A percentile compares a stretch with the other conserved stretches of the same genome.
phyloP scores from a whole-genome alignment of 441 rosid genomes.

The Pelargonium fulgidum region DNA sequence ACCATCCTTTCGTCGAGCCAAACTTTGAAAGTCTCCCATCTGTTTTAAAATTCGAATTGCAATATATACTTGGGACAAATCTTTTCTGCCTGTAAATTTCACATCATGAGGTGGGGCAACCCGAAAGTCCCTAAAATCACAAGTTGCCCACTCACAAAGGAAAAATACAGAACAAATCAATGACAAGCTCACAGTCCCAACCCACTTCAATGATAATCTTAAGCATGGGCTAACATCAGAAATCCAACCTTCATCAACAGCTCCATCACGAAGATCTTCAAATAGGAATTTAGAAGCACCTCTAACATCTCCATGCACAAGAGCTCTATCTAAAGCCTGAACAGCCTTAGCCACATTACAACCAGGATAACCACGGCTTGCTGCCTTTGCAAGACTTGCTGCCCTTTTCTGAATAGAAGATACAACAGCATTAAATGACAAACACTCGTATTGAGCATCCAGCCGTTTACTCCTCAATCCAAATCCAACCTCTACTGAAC shows the following conservation, averaged over 20 bases:
- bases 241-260: conserved; percentile 78
- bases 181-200: conserved; percentile 59
- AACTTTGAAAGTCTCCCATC: conserved; percentile 49
- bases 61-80: conserved; percentile 73
- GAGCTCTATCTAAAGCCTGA: conserved; percentile 83
- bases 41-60: conserved; percentile 76
- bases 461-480: conserved; percentile 54
- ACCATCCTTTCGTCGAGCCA: conserved; percentile 36
- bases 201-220: conserved; percentile 82
- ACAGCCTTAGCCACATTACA: conserved; percentile 79
- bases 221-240: conserved; percentile 80
- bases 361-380: conserved; percentile 62
- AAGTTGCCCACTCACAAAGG: conserved; percentile 98
- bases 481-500: conserved; percentile 42
- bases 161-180: conserved; percentile 73
- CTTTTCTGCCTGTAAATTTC: conserved; percentile 80
- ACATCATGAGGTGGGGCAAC: conserved; percentile 49
- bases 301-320: conserved; percentile 65
- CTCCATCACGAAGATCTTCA: conserved; percentile 71
- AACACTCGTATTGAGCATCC: conserved; percentile 68
- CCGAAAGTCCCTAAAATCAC: conserved; percentile 87
- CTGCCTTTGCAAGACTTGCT: conserved; percentile 68
- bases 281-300: conserved; percentile 67
- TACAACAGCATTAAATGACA: conserved; percentile 62
- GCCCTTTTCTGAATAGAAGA: conserved; percentile 71